Base-by-base conservation (phyloP, 139 green algal species). In the Micromonas commoda region DNA sequence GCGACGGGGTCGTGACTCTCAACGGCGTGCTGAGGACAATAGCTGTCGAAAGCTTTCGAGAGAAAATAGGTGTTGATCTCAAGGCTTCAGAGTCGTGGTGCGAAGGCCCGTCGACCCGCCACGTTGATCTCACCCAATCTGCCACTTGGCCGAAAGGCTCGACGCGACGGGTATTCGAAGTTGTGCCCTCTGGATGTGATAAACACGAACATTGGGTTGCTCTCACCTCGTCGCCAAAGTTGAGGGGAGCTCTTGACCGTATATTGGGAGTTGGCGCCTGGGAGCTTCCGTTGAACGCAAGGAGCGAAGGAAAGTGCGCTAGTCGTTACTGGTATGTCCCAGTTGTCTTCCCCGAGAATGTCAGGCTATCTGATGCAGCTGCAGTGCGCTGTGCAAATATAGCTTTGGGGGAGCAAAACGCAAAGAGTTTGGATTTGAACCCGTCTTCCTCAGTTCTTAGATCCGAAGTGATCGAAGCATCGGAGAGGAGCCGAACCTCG, bases 321-420 rank as follows among this genome's bases (percentile, higher is more conserved):
- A 23, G 21, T 37, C 38, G 73, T 54, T 53, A 78, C 29, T 78
- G 73, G 73, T 78, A 78, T 28, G 32, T 51, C 13, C 73, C 73
- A 3, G 52, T 78, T 19, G 39, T 64, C 39, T 78, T 78, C 29
- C 73, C 73, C 6, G 73, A 78, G 53, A 39, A 39, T 28, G 29
- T 51, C 23, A 24, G 5, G 28, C 4, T 13, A 38, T 31, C 5
- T 13, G 26, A 72, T 13, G 65, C 26, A 33, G 65, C 24, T 31
- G 20, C 28, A 29, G 34, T 29, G 24, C 33, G 34, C 20, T 35
- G n/a, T 23, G 9, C 3, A 24, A 39, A 23, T 2, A 64, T 26
- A 65, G 37, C 37, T 2, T 1, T 35, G 20, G 16, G 38, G 16
- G 70, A 24, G n/a, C 5, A 28, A 28, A 29, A 38, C 35, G 39